A percentile compares a stretch with the other conserved stretches of the same genome.
Evolutionary conservation across 1,139 yeast genomes (phyloP).

Genomic region (Yamadazyma buinensis): DNA sequence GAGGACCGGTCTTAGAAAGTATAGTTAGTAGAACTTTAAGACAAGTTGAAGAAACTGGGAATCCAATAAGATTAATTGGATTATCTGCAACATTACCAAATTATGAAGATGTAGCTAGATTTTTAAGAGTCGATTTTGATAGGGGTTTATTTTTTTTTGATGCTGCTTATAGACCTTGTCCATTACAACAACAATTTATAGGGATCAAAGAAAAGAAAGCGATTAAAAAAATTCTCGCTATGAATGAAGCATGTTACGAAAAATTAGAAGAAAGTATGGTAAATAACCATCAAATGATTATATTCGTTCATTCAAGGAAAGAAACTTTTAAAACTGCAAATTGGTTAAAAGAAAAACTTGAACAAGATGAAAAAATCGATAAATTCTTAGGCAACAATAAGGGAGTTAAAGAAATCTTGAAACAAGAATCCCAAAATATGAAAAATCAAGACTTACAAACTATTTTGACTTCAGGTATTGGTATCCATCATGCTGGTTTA

Average conservation of each 20-base stretch:
- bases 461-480: constrained; percentile 70
- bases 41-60: constrained; percentile 37
- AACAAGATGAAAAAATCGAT: constrained; percentile 50
- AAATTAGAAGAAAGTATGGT: constrained; percentile 64
- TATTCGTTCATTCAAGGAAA: constrained; percentile 91
- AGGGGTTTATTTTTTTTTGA: constrained; percentile 76
- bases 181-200: constrained; percentile 80
- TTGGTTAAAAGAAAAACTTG: constrained; percentile 61
- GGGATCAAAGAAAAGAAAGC: constrained; percentile 88
- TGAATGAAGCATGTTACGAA: constrained; percentile 90
- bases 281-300: constrained; percentile 67
- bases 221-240: constrained; percentile 70
- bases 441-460: constrained; percentile 55
- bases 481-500: constrained; percentile 94
- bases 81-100: constrained; percentile 94
- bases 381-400: constrained; percentile 49
- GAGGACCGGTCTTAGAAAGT: constrained; percentile 93
- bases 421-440: constrained; percentile 57
- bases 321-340: constrained; percentile 85
- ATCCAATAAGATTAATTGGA: constrained; percentile 69
- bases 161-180: constrained; percentile 85
- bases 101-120: constrained; percentile 80
- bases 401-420: constrained; percentile 60
- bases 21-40: constrained; percentile 75
- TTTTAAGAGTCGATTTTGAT: constrained; percentile 61